Evolutionary conservation across 768 basidiomycete genomes (phyloP).

Genomic region (Podaxis rugospora): DNA sequence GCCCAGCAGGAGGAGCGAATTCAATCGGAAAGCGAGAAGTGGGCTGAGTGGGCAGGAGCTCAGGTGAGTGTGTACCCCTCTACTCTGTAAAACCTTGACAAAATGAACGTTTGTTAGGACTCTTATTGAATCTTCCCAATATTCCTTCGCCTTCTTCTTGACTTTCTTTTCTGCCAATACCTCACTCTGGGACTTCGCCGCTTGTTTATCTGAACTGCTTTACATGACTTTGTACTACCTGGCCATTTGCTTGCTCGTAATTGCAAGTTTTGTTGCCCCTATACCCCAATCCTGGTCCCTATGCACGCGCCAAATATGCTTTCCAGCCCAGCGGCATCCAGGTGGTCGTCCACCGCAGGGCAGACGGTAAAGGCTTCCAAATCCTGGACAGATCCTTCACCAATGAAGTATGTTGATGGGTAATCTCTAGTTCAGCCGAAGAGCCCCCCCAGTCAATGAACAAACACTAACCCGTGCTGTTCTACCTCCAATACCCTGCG

Average conservation of each 20-base stretch:
- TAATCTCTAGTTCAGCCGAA: no score
- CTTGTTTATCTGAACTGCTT: background rate
- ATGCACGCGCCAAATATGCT: no score
- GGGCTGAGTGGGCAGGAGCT: slow-evolving; percentile 6
- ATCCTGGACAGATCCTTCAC: no score
- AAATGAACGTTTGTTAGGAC: background rate
- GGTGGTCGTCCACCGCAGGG: no score
- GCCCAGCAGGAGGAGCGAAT: slow-evolving; percentile 4
- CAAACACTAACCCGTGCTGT: no score
- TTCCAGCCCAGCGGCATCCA: no score
- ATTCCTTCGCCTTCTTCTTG: background rate
- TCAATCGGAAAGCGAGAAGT: slow-evolving; percentile 1
- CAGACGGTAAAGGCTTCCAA: no score
- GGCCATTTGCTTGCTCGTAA: background rate
- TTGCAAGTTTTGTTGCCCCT: background rate
- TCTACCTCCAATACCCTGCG: no score
- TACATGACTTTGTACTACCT: background rate
- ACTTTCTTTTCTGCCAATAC: background rate
- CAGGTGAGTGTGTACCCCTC: background rate
- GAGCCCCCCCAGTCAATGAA: no score
- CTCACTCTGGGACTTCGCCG: background rate
- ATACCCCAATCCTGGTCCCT: no score
- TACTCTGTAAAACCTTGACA: background rate
- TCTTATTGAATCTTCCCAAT: background rate
- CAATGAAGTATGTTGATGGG: no score